A percentile compares a stretch with the other conserved stretches of the same genome.
Conservation (phyloP, 805 yeast species). For the Suhomyces canberraensis region DNA sequence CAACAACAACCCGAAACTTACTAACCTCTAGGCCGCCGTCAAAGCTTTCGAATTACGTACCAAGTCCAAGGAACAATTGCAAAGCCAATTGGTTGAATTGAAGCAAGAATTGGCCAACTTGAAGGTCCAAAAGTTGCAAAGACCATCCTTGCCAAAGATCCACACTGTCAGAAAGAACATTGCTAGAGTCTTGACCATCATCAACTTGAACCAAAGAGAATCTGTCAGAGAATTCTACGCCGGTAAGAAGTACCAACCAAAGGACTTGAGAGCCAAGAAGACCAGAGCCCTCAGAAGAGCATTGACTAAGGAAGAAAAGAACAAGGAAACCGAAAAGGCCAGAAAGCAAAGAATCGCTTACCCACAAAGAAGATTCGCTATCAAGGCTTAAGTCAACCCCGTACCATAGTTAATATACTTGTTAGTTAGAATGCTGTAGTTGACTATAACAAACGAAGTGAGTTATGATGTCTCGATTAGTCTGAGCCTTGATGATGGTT, state of each 20-base stretch:
- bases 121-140: slow-evolving; percentile 92
- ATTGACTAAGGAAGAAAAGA: slow-evolving; percentile 83
- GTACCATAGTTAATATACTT: slow-evolving; percentile 6
- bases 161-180: slow-evolving; percentile 97
- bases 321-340: slow-evolving; percentile 80
- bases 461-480: too few species aligned
- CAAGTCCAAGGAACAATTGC: slow-evolving; percentile 95
- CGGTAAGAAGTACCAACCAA: slow-evolving; percentile 94
- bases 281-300: slow-evolving; percentile 99
- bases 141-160: slow-evolving; percentile 93
- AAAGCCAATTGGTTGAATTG: slow-evolving; percentile 89
- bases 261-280: slow-evolving; percentile 98
- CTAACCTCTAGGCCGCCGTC: slow-evolving; percentile 67
- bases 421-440: slow-evolving; percentile 3
- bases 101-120: slow-evolving; percentile 95
- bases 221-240: slow-evolving; percentile 92
- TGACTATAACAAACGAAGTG: too few species aligned
- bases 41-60: slow-evolving; percentile 96
- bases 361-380: slow-evolving; percentile 98
- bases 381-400: slow-evolving; percentile 75
- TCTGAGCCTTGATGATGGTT: too few species aligned
- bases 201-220: slow-evolving; percentile 95
- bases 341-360: slow-evolving; percentile 89
- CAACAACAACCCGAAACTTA: too few species aligned
- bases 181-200: slow-evolving; percentile 96